Percentiles rank a stretch among this genome's conserved stretches.
phyloP scores from a whole-genome alignment of 352 stramenopile species.

The Phytophthora vignae region DNA sequence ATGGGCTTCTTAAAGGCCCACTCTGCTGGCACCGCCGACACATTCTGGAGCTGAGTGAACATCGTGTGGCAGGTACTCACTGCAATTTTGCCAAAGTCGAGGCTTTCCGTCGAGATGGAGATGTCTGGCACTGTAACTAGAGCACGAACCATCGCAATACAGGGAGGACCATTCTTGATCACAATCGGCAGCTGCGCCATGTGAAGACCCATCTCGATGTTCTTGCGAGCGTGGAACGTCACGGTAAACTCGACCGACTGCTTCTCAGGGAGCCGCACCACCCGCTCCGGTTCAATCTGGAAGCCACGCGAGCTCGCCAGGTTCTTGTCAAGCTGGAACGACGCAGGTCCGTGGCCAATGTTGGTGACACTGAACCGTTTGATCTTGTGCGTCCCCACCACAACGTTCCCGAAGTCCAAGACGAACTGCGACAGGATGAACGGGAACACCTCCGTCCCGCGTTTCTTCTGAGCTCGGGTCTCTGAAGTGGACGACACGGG shows the following conservation, averaged over 20 bases:
- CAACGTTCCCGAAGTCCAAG: slow-evolving; percentile 95
- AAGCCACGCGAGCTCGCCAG: slow-evolving; percentile 88
- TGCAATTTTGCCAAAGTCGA: slow-evolving; percentile 93
- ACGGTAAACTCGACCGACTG: slow-evolving; percentile 90
- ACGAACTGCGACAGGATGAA: slow-evolving; percentile 93
- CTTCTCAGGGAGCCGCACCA: slow-evolving; percentile 93
- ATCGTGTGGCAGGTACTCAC: slow-evolving; percentile 90
- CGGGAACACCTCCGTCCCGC: slow-evolving; percentile 44
- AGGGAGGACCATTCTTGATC: slow-evolving; percentile 92
- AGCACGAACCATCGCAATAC: slow-evolving; percentile 86
- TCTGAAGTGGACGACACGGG: slow-evolving; percentile 13
- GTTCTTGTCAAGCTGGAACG: slow-evolving; percentile 94
- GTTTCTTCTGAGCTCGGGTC: slow-evolving; percentile 39
- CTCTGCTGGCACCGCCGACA: slow-evolving; percentile 85
- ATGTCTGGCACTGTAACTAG: slow-evolving; percentile 94
- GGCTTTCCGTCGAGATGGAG: slow-evolving; percentile 71
- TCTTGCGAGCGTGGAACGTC: slow-evolving; percentile 92
- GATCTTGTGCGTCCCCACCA: slow-evolving; percentile 91
- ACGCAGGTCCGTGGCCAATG: slow-evolving; percentile 83
- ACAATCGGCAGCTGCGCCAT: slow-evolving; percentile 86
- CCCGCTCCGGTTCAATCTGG: slow-evolving; percentile 93
- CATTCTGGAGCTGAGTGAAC: slow-evolving; percentile 94
- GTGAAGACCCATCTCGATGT: slow-evolving; percentile 79
- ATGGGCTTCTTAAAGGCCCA: slow-evolving; percentile 94
- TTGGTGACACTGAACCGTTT: slow-evolving; percentile 95